Evolutionary conservation across 495 filamentous ascomycete species (phyloP), one percentile per base, ranked within the genome.

Genomic region (Letharia columbiana): DNA sequence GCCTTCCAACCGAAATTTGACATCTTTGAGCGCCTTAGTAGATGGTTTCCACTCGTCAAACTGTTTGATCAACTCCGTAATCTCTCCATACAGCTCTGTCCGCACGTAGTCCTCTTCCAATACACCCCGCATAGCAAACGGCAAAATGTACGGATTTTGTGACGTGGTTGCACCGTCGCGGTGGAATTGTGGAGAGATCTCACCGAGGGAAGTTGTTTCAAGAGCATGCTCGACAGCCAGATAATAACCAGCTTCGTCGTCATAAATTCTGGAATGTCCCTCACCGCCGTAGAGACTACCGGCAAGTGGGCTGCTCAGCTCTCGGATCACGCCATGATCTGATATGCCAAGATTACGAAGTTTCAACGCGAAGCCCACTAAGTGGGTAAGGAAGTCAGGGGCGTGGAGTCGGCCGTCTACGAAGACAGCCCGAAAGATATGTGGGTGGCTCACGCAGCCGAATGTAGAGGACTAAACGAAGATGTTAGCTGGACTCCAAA

Each of bases 41-140:
- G 80, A 80, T 11, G 94, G 94, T 73, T 89, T 91, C 94, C 94
- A 98, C 56, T 91, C 86, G 73, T 98, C 92, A 75, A 97, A 98
- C 71, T 96, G 88, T 70, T 81, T 80, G 17, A 98, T 78, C 52
- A 98, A 77, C 71, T 92, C 87, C 62, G 82, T 84, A 37, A 87
- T 91, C 77, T 98, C 94, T 3, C 81, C 77, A 58, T 82, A 79
- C 23, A 96, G 75, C 71, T 96, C 88, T 35, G 82, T 88, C 69
- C 88, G 89, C 42, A 98, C 94, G 72, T 89, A 86, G 47, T 96
- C 91, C 72, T 98, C 94, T 73, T 97, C 94, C 28, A 98, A 76
- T 67, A 98, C 75, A 4, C 94, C 94, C 39, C 94, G 83, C 86
- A 98, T 90, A 42, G 91, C 91, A 83, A 95, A 98, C 0, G 94